A percentile compares a stretch with the other conserved stretches of the same genome.
These are phyloP conservation scores for Citrus unshiu DNA, from an alignment of 345 rosid genomes.

Conservation along the genomic window DNA sequence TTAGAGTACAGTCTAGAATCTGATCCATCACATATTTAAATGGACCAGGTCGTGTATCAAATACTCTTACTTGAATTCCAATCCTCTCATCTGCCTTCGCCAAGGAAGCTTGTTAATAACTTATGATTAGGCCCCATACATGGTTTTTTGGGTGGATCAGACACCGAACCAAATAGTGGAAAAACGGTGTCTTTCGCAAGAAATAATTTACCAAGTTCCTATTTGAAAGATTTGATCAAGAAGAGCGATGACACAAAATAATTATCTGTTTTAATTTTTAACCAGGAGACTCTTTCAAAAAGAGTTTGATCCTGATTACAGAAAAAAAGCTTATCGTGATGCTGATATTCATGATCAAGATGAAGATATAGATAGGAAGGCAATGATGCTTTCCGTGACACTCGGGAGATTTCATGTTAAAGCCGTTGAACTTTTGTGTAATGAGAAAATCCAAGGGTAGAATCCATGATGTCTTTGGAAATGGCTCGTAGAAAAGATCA, in stretches of 20 bases:
- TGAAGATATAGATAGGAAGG: slow-evolving; percentile 52
- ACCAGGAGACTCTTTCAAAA: slow-evolving; percentile 53
- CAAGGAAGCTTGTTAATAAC: slow-evolving; percentile 59
- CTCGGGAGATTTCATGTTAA: slow-evolving; percentile 36
- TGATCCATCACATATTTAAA: slow-evolving; percentile 47
- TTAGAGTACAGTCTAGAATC: slow-evolving; percentile 48
- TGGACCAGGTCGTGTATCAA: slow-evolving; percentile 44
- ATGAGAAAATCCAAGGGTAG: slow-evolving; percentile 45
- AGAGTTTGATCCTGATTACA: slow-evolving; percentile 48
- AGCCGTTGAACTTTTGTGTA: slow-evolving; percentile 27
- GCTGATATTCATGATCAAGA: slow-evolving; percentile 55
- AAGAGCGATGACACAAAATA: slow-evolving; percentile 71
- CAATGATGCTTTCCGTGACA: slow-evolving; percentile 41
- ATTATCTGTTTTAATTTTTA: slow-evolving; percentile 61
- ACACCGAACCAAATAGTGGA: slow-evolving; percentile 64
- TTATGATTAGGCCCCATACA: slow-evolving; percentile 68
- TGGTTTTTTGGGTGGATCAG: slow-evolving; percentile 64
- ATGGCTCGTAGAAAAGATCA: slow-evolving; percentile 62
- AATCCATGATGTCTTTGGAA: slow-evolving; percentile 56
- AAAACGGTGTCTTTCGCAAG: slow-evolving; percentile 48
- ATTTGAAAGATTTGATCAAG: slow-evolving; percentile 47
- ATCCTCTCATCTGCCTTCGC: slow-evolving; percentile 61
- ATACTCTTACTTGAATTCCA: slow-evolving; percentile 67
- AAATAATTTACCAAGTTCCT: slow-evolving; percentile 42
- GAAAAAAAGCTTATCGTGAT: slow-evolving; percentile 63